Conservation (phyloP, 2,329 filamentous ascomycete genomes). For the Aureobasidium pullulans region DNA sequence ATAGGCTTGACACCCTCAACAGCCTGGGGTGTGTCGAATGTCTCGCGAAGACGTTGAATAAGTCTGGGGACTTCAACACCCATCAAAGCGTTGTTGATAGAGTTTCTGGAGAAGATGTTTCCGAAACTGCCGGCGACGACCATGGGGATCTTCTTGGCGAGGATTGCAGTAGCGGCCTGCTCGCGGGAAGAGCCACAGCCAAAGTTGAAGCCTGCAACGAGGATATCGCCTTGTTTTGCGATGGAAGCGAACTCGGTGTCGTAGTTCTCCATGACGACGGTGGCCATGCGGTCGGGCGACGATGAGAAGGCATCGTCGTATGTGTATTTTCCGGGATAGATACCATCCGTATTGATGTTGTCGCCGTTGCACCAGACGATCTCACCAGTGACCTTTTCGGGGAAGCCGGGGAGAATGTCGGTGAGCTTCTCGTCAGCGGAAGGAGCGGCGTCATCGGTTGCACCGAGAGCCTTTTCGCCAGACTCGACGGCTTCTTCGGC, state of each 20-base stretch:
- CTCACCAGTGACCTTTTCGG: constrained; percentile 72
- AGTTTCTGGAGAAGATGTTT: constrained; percentile 74
- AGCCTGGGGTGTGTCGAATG: constrained; percentile 37
- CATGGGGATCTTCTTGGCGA: constrained; percentile 72
- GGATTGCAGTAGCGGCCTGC: constrained; percentile 79
- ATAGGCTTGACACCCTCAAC: constrained; percentile 31
- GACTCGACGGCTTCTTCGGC: constrained; percentile 55
- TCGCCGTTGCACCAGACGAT: constrained; percentile 81
- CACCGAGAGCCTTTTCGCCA: constrained; percentile 42
- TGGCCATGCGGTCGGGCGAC: constrained; percentile 68
- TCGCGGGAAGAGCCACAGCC: constrained; percentile 76
- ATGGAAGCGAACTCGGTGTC: constrained; percentile 61
- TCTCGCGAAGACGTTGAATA: constrained; percentile 57
- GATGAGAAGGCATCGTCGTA: constrained; percentile 82
- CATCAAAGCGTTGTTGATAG: constrained; percentile 73
- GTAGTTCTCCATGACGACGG: constrained; percentile 92
- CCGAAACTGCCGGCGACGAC: constrained; percentile 75
- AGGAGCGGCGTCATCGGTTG: constrained; percentile 25
- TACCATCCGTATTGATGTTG: constrained; percentile 86
- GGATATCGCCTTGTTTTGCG: constrained; percentile 65
- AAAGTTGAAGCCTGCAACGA: constrained; percentile 84
- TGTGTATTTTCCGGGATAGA: constrained; percentile 87
- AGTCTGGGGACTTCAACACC: constrained; percentile 62
- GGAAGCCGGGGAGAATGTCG: constrained; percentile 78
- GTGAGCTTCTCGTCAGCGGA: constrained; percentile 41